These are phyloP conservation scores for Lasiosphaeris hirsuta DNA, from an alignment of 495 filamentous ascomycete genomes.

Conservation along the genomic window DNA sequence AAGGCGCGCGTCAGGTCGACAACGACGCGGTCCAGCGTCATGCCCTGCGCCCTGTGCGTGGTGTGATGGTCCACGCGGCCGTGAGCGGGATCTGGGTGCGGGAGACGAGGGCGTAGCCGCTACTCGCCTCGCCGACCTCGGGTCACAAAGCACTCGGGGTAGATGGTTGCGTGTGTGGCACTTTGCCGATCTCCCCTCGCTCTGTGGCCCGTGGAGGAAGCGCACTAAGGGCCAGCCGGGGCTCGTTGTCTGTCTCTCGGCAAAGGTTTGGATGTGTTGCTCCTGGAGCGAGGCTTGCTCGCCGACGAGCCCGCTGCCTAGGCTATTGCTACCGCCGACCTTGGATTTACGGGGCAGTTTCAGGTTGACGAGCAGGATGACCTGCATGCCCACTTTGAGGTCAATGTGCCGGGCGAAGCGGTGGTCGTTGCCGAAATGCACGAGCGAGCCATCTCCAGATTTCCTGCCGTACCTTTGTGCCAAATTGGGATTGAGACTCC, in stretches of 20 bases:
- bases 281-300: constrained; percentile 47
- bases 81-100: constrained; percentile 82
- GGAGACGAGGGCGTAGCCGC: constrained; percentile 60
- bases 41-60: constrained; percentile 95
- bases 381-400: constrained; percentile 82
- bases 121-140: constrained; percentile 43
- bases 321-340: too few species aligned
- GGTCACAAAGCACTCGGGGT: constrained; percentile 44
- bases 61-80: constrained; percentile 86
- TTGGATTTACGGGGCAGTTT: constrained; percentile 37
- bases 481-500: constrained; percentile 48
- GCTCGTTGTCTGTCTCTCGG: constrained; percentile 12
- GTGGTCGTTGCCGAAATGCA: constrained; percentile 53
- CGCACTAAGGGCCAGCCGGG: constrained; percentile 70
- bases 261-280: constrained; percentile 29
- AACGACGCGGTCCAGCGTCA: constrained; percentile 86
- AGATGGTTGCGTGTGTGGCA: too few species aligned
- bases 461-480: constrained; percentile 54
- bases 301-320: constrained; percentile 21
- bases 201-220: constrained; percentile 52
- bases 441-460: constrained; percentile 64
- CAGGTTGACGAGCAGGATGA: constrained; percentile 93
- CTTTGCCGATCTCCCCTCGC: too few species aligned
- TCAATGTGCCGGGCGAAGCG: constrained; percentile 47
- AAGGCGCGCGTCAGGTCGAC: constrained; percentile 82